Percentiles rank a stretch among this genome's conserved stretches.
phyloP scores from a whole-genome alignment of 148 eudicot species.

The Nyssa sinensis region DNA sequence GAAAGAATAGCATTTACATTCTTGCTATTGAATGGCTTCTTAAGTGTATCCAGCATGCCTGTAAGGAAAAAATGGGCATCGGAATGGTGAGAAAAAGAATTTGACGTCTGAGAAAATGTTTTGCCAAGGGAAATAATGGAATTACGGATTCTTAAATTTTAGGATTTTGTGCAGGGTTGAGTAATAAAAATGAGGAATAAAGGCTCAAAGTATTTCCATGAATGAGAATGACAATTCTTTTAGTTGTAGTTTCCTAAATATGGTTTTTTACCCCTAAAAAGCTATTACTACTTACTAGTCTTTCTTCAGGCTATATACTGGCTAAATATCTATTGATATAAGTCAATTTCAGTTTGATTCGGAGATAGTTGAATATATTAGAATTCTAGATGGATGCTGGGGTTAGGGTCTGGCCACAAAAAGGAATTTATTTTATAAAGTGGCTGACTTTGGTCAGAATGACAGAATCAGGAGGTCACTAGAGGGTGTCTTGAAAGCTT shows the following conservation, averaged over 20 bases:
- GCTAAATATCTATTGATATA: too few relatives aligned
- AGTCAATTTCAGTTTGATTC: neutral
- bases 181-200: neutral
- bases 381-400: neutral
- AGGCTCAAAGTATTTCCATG: neutral
- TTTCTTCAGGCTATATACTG: neutral
- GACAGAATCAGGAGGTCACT: neutral
- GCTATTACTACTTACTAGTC: neutral
- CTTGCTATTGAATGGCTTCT: too few relatives aligned
- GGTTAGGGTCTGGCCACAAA: neutral
- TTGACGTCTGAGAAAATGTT: neutral
- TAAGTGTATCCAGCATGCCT: neutral
- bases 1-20: too few relatives aligned
- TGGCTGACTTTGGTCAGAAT: neutral
- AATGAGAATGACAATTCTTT: neutral
- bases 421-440: neutral
- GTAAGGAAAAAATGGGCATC: neutral
- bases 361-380: neutral
- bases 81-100: neutral
- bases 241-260: neutral
- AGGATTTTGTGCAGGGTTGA: neutral
- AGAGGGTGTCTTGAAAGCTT: neutral
- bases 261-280: too few relatives aligned
- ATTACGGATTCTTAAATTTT: neutral
- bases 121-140: neutral